Evolutionary conservation across 305 asterid genomes (phyloP), one percentile per base, ranked within the genome.

Genomic region (Withania somnifera): DNA sequence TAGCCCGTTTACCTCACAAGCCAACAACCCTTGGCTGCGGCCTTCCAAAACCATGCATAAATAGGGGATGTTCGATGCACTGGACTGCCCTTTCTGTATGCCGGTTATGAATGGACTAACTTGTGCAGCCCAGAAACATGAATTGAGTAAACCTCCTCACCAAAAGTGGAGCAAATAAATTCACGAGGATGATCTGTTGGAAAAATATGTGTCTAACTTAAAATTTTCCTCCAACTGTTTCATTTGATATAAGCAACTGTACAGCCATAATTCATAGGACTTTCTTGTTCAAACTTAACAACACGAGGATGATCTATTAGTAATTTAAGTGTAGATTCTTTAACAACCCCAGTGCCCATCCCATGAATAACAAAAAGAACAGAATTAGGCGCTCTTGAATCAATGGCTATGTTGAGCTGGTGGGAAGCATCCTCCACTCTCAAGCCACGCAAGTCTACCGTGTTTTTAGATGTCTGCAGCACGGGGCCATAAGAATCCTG

Each of bases 311-410:
- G 94, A 54, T 82, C 84, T 69, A 80, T 87, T 64, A 95, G 87
- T 69, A 92, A 76, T 84, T 88, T 85, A 63, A 88, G 88, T 36
- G 90, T 95, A 47, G 89, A 81, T 83, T 94, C 98, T 90, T 93
- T 94, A 79, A 96, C 84, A 45, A 89, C 97, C 20, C 99, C 98
- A 42, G 94, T 92, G 61, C 99, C 98, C 98, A 90, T 96, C 81
- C 99, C 98, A 78, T 96, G 99, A 80, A 96, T 90, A 45, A 96
- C 87, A 87, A 96, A 96, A 84, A 96, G 81, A 87, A 93, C 92
- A 36, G 99, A 90, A 34, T 91, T 89, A 11, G 94, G 83, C 20
- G 85, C 93, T 83, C 91, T 88, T 52, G 85, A 28, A 68, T 83
- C 91, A 52, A 96, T 90, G 81, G 97, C 97, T 88, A 92, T 88